These are phyloP conservation scores for Arachis stenosperma DNA, from an alignment of 306 rosid species.

Conservation along the genomic window DNA sequence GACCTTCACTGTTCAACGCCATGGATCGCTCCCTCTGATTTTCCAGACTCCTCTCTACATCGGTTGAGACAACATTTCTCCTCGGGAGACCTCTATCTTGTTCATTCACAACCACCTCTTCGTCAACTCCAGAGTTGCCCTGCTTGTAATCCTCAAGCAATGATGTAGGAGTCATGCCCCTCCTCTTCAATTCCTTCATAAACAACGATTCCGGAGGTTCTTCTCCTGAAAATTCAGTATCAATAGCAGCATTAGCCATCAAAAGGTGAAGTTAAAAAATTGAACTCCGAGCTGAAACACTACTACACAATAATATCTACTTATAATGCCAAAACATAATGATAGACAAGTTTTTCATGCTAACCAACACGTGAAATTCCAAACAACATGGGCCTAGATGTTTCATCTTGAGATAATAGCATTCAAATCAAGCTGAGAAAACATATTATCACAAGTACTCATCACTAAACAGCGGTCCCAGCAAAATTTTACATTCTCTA, in stretches of 20 bases:
- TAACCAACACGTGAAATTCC: constrained; percentile 12
- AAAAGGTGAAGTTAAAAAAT: constrained; percentile 21
- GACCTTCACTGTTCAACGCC: constrained; percentile 97
- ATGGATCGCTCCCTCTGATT: constrained; percentile 93
- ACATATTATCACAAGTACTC: constrained; percentile 22
- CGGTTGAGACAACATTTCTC: constrained; percentile 75
- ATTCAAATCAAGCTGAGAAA: constrained; percentile 9
- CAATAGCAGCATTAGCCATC: constrained; percentile 31
- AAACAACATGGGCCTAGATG: not conserved
- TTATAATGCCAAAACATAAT: constrained; percentile 25
- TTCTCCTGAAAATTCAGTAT: constrained; percentile 63
- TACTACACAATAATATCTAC: not conserved
- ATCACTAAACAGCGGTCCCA: constrained; percentile 11
- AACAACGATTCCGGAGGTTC: constrained; percentile 94
- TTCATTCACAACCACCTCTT: constrained; percentile 58
- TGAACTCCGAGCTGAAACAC: not conserved
- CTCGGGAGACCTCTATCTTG: constrained; percentile 56
- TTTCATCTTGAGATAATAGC: not conserved
- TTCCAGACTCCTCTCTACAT: constrained; percentile 70
- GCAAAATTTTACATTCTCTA: not conserved
- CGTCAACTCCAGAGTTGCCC: constrained; percentile 58
- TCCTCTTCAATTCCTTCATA: constrained; percentile 89
- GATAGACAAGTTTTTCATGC: constrained; percentile 7
- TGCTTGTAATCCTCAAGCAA: constrained; percentile 78
- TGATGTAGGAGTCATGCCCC: constrained; percentile 95